A percentile compares a stretch with the other conserved stretches of the same genome.
These are phyloP conservation scores for Lecanicillium sp. DNA, from an alignment of 2,329 filamentous ascomycete genomes.

Conservation along the genomic window DNA sequence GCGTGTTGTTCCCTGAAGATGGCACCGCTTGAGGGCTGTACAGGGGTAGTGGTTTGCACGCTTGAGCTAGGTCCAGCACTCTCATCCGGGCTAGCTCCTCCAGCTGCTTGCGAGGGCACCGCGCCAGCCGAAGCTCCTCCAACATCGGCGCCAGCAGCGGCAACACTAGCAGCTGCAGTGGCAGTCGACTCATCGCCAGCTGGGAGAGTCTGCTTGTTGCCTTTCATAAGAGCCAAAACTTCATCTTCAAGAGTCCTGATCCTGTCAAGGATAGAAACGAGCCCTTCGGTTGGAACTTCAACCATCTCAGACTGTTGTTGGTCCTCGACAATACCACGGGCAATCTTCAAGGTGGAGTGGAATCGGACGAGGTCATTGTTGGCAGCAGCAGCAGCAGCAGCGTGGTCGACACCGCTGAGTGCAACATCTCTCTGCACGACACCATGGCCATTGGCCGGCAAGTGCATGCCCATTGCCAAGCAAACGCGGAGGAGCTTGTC, in stretches of 20 bases:
- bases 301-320: constrained; percentile 15
- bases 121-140: not conserved
- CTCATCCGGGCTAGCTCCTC: not conserved
- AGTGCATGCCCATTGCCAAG: constrained; percentile 7
- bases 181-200: no score
- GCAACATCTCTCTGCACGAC: not conserved
- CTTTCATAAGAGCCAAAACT: constrained; percentile 17
- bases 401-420: constrained; percentile 8
- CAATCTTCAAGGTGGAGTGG: constrained; percentile 11
- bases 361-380: constrained; percentile 9
- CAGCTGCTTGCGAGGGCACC: no score
- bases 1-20: not conserved
- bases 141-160: not conserved
- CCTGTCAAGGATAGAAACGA: constrained; percentile 19
- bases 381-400: no score
- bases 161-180: constrained; percentile 1
- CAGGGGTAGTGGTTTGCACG: not conserved
- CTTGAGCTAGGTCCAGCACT: not conserved
- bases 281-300: constrained; percentile 15
- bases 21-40: not conserved
- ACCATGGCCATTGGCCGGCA: not conserved
- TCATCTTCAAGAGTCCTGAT: constrained; percentile 19
- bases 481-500: constrained; percentile 10
- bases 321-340: constrained; percentile 18
- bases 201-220: constrained; percentile 1